Percentiles rank a stretch among this genome's conserved stretches.
These are phyloP conservation scores for Xylaria venustula DNA, from an alignment of 495 filamentous ascomycete genomes.

Conservation along the genomic window DNA sequence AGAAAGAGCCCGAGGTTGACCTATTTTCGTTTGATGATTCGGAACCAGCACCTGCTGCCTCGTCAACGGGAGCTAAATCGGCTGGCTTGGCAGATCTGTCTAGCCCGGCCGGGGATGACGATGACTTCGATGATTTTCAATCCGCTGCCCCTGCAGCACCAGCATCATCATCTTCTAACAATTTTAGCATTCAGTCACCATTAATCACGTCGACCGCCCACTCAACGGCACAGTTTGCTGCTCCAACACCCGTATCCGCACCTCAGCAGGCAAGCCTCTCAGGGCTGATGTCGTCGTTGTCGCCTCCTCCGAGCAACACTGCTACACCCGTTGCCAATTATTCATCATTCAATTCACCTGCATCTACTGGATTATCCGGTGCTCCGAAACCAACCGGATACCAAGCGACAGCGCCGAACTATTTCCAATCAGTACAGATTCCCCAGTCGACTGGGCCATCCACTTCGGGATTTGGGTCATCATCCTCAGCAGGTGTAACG, in stretches of 20 bases:
- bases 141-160: slow-evolving; percentile 68
- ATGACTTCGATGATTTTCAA: slow-evolving; percentile 98
- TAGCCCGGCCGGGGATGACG: slow-evolving; percentile 61
- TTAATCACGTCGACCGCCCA: slow-evolving; percentile 65
- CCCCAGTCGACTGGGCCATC: slow-evolving; percentile 35
- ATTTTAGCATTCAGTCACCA: slow-evolving; percentile 52
- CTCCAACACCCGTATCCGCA: slow-evolving; percentile 78
- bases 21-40: slow-evolving; percentile 86
- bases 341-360: slow-evolving; percentile 53
- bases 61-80: slow-evolving; percentile 49
- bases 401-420: slow-evolving; percentile 82
- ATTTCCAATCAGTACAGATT: slow-evolving; percentile 79
- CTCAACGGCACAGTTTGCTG: slow-evolving; percentile 67
- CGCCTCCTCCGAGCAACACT: slow-evolving; percentile 62
- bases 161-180: slow-evolving; percentile 32
- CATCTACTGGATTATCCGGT: slow-evolving; percentile 38
- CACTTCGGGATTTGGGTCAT: slow-evolving; percentile 22
- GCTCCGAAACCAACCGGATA: slow-evolving; percentile 62
- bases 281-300: slow-evolving; percentile 78
- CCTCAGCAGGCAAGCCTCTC: slow-evolving; percentile 76
- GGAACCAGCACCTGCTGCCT: slow-evolving; percentile 37
- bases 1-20: slow-evolving; percentile 83
- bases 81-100: slow-evolving; percentile 56
- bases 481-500: slow-evolving; percentile 23
- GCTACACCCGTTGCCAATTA: slow-evolving; percentile 52